A percentile compares a stretch with the other conserved stretches of the same genome.
Conservation (phyloP, 441 rosid species). For the Hura crepitans region DNA sequence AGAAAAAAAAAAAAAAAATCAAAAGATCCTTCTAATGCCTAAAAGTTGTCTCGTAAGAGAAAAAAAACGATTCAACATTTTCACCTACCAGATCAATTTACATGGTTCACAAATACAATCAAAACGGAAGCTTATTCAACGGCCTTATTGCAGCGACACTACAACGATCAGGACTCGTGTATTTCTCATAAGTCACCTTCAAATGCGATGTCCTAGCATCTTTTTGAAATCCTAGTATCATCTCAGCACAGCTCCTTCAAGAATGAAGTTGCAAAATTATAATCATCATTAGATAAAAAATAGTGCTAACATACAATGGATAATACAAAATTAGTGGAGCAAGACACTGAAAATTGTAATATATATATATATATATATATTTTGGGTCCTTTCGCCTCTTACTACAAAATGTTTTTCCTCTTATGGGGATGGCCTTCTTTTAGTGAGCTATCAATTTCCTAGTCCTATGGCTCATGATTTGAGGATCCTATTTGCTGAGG, state of each 20-base stretch:
- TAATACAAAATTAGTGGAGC: neutral
- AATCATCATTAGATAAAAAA: slow-evolving; percentile 3
- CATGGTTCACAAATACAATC: neutral
- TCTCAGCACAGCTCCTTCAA: slow-evolving; percentile 72
- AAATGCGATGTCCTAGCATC: slow-evolving; percentile 54
- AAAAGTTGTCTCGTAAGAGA: too few relatives aligned
- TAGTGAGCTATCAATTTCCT: neutral
- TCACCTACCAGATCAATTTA: too few relatives aligned
- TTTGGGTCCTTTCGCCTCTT: too few relatives aligned
- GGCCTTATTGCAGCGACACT: slow-evolving; percentile 63
- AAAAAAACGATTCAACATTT: too few relatives aligned
- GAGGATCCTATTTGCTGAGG: too few relatives aligned
- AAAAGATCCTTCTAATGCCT: too few relatives aligned
- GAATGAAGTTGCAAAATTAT: neutral
- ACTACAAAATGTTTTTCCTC: neutral
- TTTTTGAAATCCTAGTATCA: slow-evolving; percentile 67
- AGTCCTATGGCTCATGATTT: neutral
- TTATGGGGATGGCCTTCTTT: neutral
- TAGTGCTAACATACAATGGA: too few relatives aligned
- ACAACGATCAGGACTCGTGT: slow-evolving; percentile 42
- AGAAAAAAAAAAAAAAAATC: too few relatives aligned
- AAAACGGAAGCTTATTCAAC: slow-evolving; percentile 49
- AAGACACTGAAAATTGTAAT: neutral
- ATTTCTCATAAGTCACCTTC: slow-evolving; percentile 75
- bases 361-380: too few relatives aligned